phyloP scores from a whole-genome alignment of 495 filamentous ascomycete genomes.

The Hypoxylon rickii region DNA sequence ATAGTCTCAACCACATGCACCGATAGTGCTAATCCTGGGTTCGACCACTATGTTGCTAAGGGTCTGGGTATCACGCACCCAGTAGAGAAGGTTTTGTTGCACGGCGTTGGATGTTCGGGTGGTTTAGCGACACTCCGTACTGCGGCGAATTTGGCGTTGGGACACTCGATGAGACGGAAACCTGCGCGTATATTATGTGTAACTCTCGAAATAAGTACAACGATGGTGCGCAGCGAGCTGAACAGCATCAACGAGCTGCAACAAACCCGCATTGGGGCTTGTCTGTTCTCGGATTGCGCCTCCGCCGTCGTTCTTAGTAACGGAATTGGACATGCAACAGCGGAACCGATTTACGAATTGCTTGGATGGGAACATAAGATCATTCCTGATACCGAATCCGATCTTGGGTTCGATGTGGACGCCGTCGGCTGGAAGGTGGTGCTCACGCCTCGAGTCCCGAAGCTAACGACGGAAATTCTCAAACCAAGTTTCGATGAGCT shows the following conservation, averaged over 20 bases:
- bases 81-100: slow-evolving; percentile 63
- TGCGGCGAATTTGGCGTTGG: slow-evolving; percentile 64
- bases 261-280: slow-evolving; percentile 60
- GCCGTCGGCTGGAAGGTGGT: slow-evolving; percentile 66
- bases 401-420: slow-evolving; percentile 65
- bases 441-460: slow-evolving; percentile 60
- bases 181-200: slow-evolving; percentile 62
- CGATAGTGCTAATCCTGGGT: slow-evolving; percentile 70
- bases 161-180: slow-evolving; percentile 54
- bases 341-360: slow-evolving; percentile 56
- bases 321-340: slow-evolving; percentile 44
- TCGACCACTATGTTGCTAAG: slow-evolving; percentile 65
- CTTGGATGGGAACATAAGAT: slow-evolving; percentile 63
- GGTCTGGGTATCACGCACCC: slow-evolving; percentile 52
- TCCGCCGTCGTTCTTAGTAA: slow-evolving; percentile 64
- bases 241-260: slow-evolving; percentile 57
- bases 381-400: slow-evolving; percentile 58
- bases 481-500: slow-evolving; percentile 55
- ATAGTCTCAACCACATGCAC: slow-evolving; percentile 70
- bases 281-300: slow-evolving; percentile 68
- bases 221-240: slow-evolving; percentile 62
- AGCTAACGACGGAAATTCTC: slow-evolving; percentile 52
- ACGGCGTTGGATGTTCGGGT: slow-evolving; percentile 66
- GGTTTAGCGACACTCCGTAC: slow-evolving; percentile 65
- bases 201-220: slow-evolving; percentile 64